phyloP scores from a whole-genome alignment of 805 yeast genomes.

The Monosporozyma servazzii region DNA sequence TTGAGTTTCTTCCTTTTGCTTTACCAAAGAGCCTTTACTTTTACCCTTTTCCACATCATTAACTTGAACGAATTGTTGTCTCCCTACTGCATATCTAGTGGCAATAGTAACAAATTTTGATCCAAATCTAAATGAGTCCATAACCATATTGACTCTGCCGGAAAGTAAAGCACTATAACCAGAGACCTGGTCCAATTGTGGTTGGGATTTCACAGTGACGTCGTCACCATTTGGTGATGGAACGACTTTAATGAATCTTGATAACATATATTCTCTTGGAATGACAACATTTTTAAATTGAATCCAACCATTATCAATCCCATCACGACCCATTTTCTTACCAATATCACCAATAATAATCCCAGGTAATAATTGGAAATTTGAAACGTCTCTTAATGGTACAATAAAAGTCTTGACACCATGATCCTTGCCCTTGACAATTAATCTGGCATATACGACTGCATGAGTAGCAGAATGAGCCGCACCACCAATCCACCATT shows the following conservation, averaged over 20 bases:
- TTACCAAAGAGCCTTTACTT: constrained; percentile 3
- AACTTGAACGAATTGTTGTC: constrained; percentile 62
- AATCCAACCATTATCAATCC: constrained; percentile 95
- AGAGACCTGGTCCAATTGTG: constrained; percentile 81
- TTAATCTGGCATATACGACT: constrained; percentile 74
- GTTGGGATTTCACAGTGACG: constrained; percentile 30
- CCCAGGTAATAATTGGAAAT: constrained; percentile 70
- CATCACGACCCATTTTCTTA: constrained; percentile 91
- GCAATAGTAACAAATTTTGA: constrained; percentile 79
- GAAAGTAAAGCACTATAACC: constrained; percentile 73
- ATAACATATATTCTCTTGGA: constrained; percentile 76
- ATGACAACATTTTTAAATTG: constrained; percentile 77
- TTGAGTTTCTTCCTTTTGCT: constrained; percentile 39
- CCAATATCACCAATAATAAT: constrained; percentile 86
- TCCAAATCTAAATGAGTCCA: constrained; percentile 73
- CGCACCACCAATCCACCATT: constrained; percentile 99
- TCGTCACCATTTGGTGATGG: constrained; percentile 60
- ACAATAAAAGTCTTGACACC: constrained; percentile 92
- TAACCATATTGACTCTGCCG: constrained; percentile 86
- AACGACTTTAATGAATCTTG: constrained; percentile 65
- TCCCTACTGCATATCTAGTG: constrained; percentile 76
- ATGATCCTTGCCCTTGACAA: constrained; percentile 74
- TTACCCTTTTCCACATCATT: constrained; percentile 25
- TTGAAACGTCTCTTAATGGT: constrained; percentile 63
- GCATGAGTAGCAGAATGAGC: constrained; percentile 89